A percentile compares a stretch with the other conserved stretches of the same genome.
Evolutionary conservation across 768 basidiomycete species (phyloP).

Genomic region (Mycena galopus): DNA sequence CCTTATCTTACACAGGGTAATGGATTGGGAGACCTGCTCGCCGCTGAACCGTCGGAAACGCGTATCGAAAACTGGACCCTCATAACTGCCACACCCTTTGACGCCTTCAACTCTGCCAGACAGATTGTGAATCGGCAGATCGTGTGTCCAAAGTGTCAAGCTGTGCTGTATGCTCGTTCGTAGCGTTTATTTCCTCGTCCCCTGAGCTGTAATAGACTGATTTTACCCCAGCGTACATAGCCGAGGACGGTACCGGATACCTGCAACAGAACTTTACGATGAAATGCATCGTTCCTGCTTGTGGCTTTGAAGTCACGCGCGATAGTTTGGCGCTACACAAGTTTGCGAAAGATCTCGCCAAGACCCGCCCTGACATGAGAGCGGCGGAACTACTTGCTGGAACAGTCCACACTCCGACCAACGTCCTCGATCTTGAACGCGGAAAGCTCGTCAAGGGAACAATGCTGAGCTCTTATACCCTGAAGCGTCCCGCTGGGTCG

Average conservation of each 20-base stretch:
- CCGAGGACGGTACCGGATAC: conserved; percentile 59
- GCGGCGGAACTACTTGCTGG: conserved; percentile 51
- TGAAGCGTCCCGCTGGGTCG: conserved; percentile 30
- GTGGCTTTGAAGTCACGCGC: conserved; percentile 56
- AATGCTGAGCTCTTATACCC: conserved; percentile 23
- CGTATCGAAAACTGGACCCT: conserved; percentile 38
- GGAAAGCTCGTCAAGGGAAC: conserved; percentile 44
- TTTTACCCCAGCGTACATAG: conserved; percentile 53
- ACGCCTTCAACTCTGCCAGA: conserved; percentile 34
- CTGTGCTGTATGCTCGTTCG: conserved; percentile 43
- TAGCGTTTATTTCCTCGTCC: neutral
- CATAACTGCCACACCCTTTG: conserved; percentile 37
- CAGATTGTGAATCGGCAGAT: conserved; percentile 36
- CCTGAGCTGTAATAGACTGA: neutral
- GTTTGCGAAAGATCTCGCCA: conserved; percentile 55
- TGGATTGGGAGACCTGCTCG: conserved; percentile 13
- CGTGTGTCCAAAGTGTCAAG: conserved; percentile 46
- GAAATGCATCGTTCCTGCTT: conserved; percentile 48
- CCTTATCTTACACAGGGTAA: conserved; percentile 8
- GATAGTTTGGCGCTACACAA: conserved; percentile 57
- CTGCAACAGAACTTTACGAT: conserved; percentile 57
- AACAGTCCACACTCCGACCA: conserved; percentile 47
- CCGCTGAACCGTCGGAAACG: conserved; percentile 19
- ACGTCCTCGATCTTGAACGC: conserved; percentile 41
- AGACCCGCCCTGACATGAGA: conserved; percentile 27